Evolutionary conservation across 140 eudicot species (phyloP), one percentile per base, ranked within the genome.

Genomic region (Erigeron philadelphicus): DNA sequence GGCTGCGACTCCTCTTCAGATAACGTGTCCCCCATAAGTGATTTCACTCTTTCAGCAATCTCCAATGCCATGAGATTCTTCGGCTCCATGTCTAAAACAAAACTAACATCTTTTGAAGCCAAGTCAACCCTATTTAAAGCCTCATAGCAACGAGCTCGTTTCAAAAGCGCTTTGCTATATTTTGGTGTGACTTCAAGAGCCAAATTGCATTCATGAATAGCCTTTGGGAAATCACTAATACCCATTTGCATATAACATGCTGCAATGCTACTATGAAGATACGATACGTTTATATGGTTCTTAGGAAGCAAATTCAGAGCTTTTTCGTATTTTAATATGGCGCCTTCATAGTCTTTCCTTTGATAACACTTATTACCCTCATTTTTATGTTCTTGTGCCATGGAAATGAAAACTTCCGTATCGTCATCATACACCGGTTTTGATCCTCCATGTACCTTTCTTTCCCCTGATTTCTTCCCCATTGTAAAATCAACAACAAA

Each of bases 231-330:
- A 67, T 93, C 98, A 42, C 69, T 68, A 6, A 93, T 75, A 4
- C 98, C 98, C 85, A 83, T 74, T 78, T 89, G 94, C 95, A 93
- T 93, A 72, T 93, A 93, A 62, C 95, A 89, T 0, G 88, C 87
- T 18, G 98, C 98, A 68, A 89, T 83, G 59, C 87, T 93, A 50
- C 85, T 83, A 12, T 81, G 83, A 42, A 93, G 82, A 76, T 89
- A 79, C 0, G 96, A 81, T 1, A 87, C 86, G 12, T 81, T 84
- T 43, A 88, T 78, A 63, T 93, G 96, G 81, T 80, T 86, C 63
- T 68, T 41, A 0, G 98, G 96, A 67, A 93, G 95, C 75, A 93
- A 72, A 21, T 85, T 89, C 0, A 93, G 70, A 1, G 98, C 86
- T 77, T 85, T 89, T 67, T 89, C 89, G 53, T 89, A 93, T 55